Conservation (phyloP, 768 basidiomycete genomes). For the Mycena filopes region DNA sequence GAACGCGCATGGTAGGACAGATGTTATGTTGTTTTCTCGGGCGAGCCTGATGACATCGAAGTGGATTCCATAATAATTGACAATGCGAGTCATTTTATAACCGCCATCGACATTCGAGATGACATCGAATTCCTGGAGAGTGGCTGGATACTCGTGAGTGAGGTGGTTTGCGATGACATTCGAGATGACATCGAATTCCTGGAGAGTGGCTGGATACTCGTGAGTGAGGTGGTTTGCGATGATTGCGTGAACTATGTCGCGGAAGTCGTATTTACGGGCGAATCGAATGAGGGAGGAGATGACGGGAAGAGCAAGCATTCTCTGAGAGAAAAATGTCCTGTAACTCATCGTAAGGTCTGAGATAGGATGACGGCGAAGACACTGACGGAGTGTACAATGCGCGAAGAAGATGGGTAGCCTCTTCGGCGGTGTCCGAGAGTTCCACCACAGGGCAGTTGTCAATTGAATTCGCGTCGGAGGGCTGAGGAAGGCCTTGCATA, state of each 20-base stretch:
- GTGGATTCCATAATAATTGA: neutral
- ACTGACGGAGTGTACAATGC: conserved; percentile 11
- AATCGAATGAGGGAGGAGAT: no score
- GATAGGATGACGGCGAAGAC: no score
- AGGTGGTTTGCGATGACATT: conserved; percentile 7
- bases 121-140: conserved; percentile 3
- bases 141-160: conserved; percentile 6
- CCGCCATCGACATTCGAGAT: no score
- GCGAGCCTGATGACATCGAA: neutral
- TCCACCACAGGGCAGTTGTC: conserved; percentile 21
- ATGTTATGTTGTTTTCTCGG: conserved; percentile 4
- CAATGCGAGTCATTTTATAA: neutral
- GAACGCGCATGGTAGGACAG: conserved; percentile 5
- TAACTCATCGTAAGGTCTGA: no score
- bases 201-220: neutral
- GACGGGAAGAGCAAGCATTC: no score
- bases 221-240: no score
- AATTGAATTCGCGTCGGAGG: neutral
- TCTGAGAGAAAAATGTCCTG: no score
- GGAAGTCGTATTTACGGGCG: no score
- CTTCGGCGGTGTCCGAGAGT: conserved; percentile 4
- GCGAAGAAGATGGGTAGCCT: conserved; percentile 5
- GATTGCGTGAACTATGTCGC: no score
- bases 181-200: neutral
- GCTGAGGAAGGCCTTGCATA: conserved; percentile 12